phyloP scores from a whole-genome alignment of 2,329 filamentous ascomycete genomes.

The Verruconis gallopava region DNA sequence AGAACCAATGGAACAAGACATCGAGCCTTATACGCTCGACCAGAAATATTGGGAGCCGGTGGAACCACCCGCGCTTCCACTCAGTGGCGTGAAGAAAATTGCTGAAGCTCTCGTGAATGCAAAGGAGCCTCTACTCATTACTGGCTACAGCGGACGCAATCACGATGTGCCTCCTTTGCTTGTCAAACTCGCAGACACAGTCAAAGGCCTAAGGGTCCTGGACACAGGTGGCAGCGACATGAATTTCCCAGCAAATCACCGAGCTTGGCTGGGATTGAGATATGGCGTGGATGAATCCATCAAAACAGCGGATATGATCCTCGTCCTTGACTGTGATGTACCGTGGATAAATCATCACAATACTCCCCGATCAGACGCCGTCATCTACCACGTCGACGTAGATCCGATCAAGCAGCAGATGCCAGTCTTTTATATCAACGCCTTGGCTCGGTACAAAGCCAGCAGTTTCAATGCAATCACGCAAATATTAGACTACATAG shows the following conservation, averaged over 20 bases:
- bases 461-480: slow-evolving; percentile 45
- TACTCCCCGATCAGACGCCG: slow-evolving; percentile 42
- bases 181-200: slow-evolving; percentile 52
- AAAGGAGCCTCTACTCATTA: slow-evolving; percentile 54
- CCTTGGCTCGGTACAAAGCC: slow-evolving; percentile 37
- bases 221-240: slow-evolving; percentile 70
- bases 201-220: slow-evolving; percentile 57
- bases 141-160: slow-evolving; percentile 59
- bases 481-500: slow-evolving; percentile 54
- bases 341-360: slow-evolving; percentile 81
- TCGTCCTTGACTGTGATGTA: slow-evolving; percentile 81
- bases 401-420: slow-evolving; percentile 54
- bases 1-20: slow-evolving; percentile 74
- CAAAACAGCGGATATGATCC: slow-evolving; percentile 64
- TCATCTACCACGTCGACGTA: slow-evolving; percentile 52
- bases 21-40: slow-evolving; percentile 44
- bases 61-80: slow-evolving; percentile 49
- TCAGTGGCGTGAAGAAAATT: slow-evolving; percentile 43
- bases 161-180: slow-evolving; percentile 48
- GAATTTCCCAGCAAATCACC: slow-evolving; percentile 55
- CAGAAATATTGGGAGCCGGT: slow-evolving; percentile 60
- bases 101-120: slow-evolving; percentile 50
- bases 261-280: slow-evolving; percentile 44
- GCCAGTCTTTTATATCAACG: slow-evolving; percentile 43
- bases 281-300: slow-evolving; percentile 65